Percentiles rank a stretch among this genome's conserved stretches.
phyloP scores from a whole-genome alignment of 345 rosid species.

The Gossypioides kirkii region DNA sequence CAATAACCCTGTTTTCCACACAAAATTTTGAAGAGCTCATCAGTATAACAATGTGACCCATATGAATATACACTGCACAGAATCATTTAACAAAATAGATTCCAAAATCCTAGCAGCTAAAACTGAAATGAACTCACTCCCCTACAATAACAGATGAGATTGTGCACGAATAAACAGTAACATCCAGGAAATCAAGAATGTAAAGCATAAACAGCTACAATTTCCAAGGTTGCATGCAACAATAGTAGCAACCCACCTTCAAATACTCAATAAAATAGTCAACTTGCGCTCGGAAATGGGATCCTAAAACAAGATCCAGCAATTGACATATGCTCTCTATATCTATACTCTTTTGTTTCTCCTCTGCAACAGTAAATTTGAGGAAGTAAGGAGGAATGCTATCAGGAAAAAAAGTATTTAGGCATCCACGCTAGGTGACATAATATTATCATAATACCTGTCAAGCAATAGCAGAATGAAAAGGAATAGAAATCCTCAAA shows the following conservation, averaged over 20 bases:
- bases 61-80: not conserved
- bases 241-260: constrained; percentile 39
- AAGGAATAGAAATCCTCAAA: constrained; percentile 79
- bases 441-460: constrained; percentile 44
- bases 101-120: not conserved
- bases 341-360: constrained; percentile 84
- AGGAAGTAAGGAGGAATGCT: not conserved
- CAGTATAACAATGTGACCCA: not conserved
- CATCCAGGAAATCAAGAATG: not conserved
- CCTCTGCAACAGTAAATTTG: constrained; percentile 50
- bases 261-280: constrained; percentile 69
- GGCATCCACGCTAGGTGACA: constrained; percentile 2
- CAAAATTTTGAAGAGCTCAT: not conserved
- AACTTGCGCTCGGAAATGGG: constrained; percentile 68
- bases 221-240: not conserved
- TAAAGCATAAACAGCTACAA: not conserved
- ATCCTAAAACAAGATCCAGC: constrained; percentile 73
- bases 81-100: not conserved
- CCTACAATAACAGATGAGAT: not conserved
- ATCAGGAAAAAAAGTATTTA: not conserved
- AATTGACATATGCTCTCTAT: constrained; percentile 83
- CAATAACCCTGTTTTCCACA: not conserved
- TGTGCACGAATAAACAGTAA: not conserved
- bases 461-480: constrained; percentile 81
- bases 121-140: not conserved